A percentile compares a stretch with the other conserved stretches of the same genome.
phyloP scores from a whole-genome alignment of 2,329 filamentous ascomycete species.

The Penicillium sp. region DNA sequence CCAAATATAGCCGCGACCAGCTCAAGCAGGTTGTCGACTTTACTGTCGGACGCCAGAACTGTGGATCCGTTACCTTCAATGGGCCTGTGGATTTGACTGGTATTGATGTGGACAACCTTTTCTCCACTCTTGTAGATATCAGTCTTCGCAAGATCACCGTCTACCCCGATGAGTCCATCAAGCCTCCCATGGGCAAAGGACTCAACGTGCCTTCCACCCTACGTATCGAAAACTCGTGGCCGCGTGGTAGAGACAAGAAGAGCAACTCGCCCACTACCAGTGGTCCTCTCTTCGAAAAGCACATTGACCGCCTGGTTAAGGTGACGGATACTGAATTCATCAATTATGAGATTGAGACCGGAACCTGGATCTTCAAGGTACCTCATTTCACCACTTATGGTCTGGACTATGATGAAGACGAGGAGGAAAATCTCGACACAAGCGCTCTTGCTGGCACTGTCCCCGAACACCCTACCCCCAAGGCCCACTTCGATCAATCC shows the following conservation, averaged over 20 bases:
- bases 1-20: conserved; percentile 76
- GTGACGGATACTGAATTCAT: conserved; percentile 81
- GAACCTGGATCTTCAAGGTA: conserved; percentile 90
- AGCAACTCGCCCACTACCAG: conserved; percentile 58
- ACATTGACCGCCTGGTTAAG: conserved; percentile 74
- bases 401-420: conserved; percentile 72
- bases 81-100: conserved; percentile 78
- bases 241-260: conserved; percentile 66
- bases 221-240: conserved; percentile 90
- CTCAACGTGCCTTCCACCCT: conserved; percentile 90
- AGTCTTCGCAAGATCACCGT: conserved; percentile 81
- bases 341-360: conserved; percentile 74
- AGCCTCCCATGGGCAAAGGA: conserved; percentile 81
- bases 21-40: conserved; percentile 73
- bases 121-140: conserved; percentile 73
- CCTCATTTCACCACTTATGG: conserved; percentile 96
- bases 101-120: conserved; percentile 78
- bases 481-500: conserved; percentile 35
- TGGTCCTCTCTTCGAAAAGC: conserved; percentile 72
- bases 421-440: conserved; percentile 54
- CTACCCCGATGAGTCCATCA: conserved; percentile 73
- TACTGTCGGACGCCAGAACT: conserved; percentile 76
- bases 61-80: conserved; percentile 81
- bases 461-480: conserved; percentile 52
- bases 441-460: conserved; percentile 51